Evolutionary conservation across 179 eudicot species (phyloP), one percentile per base, ranked within the genome.

Genomic region (Silene noctiflora): DNA sequence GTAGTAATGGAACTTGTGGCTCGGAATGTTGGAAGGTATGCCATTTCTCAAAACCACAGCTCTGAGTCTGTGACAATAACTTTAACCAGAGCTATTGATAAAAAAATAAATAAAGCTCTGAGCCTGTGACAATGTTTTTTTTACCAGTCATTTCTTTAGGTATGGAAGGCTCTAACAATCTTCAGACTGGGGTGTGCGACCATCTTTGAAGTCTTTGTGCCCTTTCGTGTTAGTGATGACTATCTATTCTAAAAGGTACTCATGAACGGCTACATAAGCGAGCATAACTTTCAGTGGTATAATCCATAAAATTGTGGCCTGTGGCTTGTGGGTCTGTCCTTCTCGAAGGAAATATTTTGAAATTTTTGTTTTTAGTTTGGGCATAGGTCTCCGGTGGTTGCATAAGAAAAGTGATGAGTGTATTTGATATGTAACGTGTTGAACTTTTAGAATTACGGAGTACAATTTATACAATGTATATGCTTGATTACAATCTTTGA

Each of bases 401-500:
- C 39, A 53, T 72, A 72, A 29, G 75, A 72, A 29, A 73, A 20
- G 14, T 63, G 11, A 53, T 53, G 21, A 58, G 46, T 19, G 44
- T 33, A 69, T 22, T 39, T 16, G 10, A 39, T 55, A 48, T 31
- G 17, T n/a, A 71, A 56, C 31, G 24, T 77, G 48, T n/a, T 11
- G 19, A 55, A 9, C 73, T 42, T 46, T 19, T 19, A 39, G 17
- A 61, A 66, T 56, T 56, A 73, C 53, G 53, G 53, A 68, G 25
- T 14, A 76, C 33, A 17, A 25, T 22, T 16, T 66, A 29, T 65
- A 44, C 59, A 19, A 53, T 59, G 56, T 59, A 24, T 53, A 29
- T 70, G 75, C 72, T 71, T 80, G 68, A 75, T 79, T 27, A 16
- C 33, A 51, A 16, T 51, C 55, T 60, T 53, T 24, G 46, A 29